Conservation (phyloP, 148 eudicot species). For the Chenopodium quinoa region DNA sequence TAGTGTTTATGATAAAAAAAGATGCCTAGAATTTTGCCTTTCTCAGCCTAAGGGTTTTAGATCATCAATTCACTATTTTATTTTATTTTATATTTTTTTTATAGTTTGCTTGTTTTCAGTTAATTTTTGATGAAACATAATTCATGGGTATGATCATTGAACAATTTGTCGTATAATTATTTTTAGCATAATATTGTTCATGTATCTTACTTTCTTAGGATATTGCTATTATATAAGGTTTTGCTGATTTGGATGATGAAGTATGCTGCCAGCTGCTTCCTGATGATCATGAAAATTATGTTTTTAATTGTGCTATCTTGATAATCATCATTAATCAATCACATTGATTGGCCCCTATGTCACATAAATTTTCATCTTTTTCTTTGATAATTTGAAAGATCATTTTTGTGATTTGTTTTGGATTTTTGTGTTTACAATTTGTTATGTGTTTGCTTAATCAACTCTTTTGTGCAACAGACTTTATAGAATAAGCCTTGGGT, state of each 20-base stretch:
- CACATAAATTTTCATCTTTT: background rate
- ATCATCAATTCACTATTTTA: background rate
- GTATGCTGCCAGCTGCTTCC: background rate
- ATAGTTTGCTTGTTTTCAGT: background rate
- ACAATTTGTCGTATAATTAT: background rate
- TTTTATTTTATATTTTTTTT: background rate
- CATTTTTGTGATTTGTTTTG: background rate
- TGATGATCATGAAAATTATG: conserved; percentile 27
- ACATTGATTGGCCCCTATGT: conserved; percentile 15
- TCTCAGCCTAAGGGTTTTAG: conserved; percentile 1
- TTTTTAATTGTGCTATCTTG: conserved; percentile 11
- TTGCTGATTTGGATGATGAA: conserved; percentile 16
- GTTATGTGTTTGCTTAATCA: background rate
- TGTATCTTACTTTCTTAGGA: background rate
- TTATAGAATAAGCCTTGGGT: conserved; percentile 5
- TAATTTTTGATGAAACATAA: background rate
- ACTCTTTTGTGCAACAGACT: background rate
- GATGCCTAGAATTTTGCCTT: background rate
- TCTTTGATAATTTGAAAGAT: conserved; percentile 1
- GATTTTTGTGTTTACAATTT: background rate
- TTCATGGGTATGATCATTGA: conserved; percentile 6
- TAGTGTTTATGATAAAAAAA: conserved; percentile 26
- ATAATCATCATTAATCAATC: conserved; percentile 19
- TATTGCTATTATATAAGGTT: background rate
- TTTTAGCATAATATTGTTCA: background rate